Conservation (phyloP, 163 green algal species). For the Picocystis sp. region DNA sequence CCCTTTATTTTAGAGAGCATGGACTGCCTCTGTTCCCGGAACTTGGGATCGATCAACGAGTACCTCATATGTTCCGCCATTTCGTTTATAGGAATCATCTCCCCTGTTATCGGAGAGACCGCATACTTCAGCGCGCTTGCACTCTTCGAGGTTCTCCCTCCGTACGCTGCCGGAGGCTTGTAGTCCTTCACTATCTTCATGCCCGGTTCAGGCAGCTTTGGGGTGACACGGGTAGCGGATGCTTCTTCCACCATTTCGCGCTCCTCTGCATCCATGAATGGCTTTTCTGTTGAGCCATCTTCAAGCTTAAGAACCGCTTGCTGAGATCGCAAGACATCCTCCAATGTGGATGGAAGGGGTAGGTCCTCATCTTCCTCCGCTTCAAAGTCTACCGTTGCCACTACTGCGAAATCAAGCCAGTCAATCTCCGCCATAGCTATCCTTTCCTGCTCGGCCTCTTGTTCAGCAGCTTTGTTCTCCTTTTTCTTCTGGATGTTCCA, state of each 20-base stretch:
- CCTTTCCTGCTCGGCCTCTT: conserved; percentile 72
- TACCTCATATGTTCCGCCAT: conserved; percentile 97
- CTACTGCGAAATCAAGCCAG: conserved; percentile 95
- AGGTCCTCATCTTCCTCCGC: conserved; percentile 77
- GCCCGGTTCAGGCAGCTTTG: conserved; percentile 20
- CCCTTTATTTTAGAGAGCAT: conserved; percentile 84
- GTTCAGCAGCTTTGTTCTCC: conserved; percentile 45
- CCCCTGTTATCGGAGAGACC: conserved; percentile 93
- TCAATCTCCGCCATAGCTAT: conserved; percentile 77
- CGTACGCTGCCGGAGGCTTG: conserved; percentile 18
- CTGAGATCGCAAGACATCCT: conserved; percentile 50
- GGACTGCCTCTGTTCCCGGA: conserved; percentile 75
- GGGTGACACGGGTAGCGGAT: conserved; percentile 8
- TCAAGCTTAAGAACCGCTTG: conserved; percentile 10
- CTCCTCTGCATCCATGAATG: conserved; percentile 62
- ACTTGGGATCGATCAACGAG: conserved; percentile 73
- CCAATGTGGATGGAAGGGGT: conserved; percentile 55
- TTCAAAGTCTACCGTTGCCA: conserved; percentile 91
- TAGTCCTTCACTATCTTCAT: conserved; percentile 48
- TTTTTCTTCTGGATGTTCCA: conserved; percentile 56
- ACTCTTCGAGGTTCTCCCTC: neutral
- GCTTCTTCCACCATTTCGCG: conserved; percentile 52
- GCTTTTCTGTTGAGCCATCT: conserved; percentile 6
- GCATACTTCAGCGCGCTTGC: conserved; percentile 60
- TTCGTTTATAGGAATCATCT: conserved; percentile 72